Percentiles rank a stretch among this genome's conserved stretches.
phyloP scores from a whole-genome alignment of 768 basidiomycete genomes.

The Pluteus cervinus region DNA sequence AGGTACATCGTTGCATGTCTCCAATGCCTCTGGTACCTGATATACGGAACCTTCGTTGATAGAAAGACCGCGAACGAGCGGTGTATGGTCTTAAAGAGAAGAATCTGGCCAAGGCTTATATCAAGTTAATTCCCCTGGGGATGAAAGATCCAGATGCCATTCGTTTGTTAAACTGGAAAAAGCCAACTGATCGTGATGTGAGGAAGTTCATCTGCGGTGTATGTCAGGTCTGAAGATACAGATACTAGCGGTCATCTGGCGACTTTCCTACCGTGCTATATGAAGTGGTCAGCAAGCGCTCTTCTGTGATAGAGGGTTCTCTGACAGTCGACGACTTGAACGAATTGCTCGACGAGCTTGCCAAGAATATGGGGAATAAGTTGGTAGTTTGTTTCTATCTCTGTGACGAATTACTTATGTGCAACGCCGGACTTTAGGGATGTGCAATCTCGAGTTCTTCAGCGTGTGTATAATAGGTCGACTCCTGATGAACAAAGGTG shows the following conservation, averaged over 20 bases:
- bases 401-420: background rate
- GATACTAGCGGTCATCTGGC: constrained; percentile 59
- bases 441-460: constrained; percentile 66
- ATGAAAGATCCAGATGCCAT: constrained; percentile 76
- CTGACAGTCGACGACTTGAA: constrained; percentile 85
- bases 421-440: constrained; percentile 43
- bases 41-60: constrained; percentile 3
- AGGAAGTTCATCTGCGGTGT: constrained; percentile 18
- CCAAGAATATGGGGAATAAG: constrained; percentile 67
- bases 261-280: constrained; percentile 86
- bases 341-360: constrained; percentile 69
- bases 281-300: constrained; percentile 82
- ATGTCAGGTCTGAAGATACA: background rate
- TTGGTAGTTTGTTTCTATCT: constrained; percentile 46
- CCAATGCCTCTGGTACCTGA: background rate
- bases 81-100: constrained; percentile 95
- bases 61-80: constrained; percentile 93
- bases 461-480: constrained; percentile 68
- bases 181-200: constrained; percentile 64
- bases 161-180: constrained; percentile 87
- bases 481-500: constrained; percentile 90
- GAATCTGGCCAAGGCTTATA: constrained; percentile 88
- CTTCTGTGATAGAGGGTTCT: constrained; percentile 69
- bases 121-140: constrained; percentile 82
- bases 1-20: constrained; percentile 37